These are phyloP conservation scores for Hypoxylon perforatum DNA, from an alignment of 495 filamentous ascomycete species.

Conservation along the genomic window DNA sequence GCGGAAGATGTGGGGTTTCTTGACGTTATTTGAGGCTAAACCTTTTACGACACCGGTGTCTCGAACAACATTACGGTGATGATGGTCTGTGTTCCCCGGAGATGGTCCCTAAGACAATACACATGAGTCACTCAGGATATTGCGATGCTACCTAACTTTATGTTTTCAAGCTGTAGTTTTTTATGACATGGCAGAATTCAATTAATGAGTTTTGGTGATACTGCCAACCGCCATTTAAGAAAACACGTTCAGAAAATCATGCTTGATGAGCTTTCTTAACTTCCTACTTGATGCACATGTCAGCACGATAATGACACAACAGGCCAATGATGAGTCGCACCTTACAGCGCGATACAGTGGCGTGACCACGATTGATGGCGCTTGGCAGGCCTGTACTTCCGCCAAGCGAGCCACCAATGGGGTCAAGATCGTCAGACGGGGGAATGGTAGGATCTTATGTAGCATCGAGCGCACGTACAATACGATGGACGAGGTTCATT, in stretches of 20 bases:
- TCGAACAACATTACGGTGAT: background rate
- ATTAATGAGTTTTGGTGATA: no score
- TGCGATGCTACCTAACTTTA: no score
- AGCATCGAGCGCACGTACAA: slow-evolving; percentile 3
- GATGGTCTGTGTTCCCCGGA: no score
- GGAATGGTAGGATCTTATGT: slow-evolving; percentile 25
- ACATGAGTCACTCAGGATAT: no score
- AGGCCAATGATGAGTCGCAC: slow-evolving; percentile 24
- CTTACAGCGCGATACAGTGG: slow-evolving; percentile 10
- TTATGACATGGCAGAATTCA: no score
- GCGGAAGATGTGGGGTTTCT: slow-evolving; percentile 5
- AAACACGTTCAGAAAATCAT: no score
- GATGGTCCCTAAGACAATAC: no score
- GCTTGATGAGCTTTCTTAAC: background rate
- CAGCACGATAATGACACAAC: slow-evolving; percentile 28
- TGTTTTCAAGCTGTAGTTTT: no score
- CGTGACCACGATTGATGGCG: slow-evolving; percentile 22
- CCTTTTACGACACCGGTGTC: slow-evolving; percentile 12
- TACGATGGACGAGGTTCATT: no score
- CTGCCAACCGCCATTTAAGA: no score
- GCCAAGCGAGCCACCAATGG: slow-evolving; percentile 20
- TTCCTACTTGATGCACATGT: slow-evolving; percentile 33
- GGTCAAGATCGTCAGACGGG: slow-evolving; percentile 34
- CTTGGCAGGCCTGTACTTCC: slow-evolving; percentile 24
- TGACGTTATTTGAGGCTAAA: slow-evolving; percentile 18